A percentile compares a stretch with the other conserved stretches of the same genome.
phyloP scores from a whole-genome alignment of 2,329 filamentous ascomycete species.

The Penicillium nordicum region DNA sequence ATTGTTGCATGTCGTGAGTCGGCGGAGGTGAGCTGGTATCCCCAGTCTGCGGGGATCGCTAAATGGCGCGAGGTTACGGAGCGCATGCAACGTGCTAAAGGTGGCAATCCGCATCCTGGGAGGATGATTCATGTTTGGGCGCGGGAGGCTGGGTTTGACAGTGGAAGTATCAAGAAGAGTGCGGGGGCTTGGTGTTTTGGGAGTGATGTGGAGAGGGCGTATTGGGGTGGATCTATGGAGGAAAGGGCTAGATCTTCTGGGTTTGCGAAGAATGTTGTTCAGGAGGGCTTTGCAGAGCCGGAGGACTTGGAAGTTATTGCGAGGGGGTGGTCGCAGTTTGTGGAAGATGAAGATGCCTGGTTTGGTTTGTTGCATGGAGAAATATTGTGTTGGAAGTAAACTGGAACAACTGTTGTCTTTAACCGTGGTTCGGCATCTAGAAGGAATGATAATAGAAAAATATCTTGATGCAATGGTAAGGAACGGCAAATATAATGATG shows the following conservation, averaged over 20 bases:
- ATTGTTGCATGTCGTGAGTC: constrained; percentile 51
- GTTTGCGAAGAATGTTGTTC: constrained; percentile 28
- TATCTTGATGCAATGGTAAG: not conserved
- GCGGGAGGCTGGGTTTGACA: constrained; percentile 33
- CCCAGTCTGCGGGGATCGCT: constrained; percentile 26
- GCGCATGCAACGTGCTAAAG: constrained; percentile 22
- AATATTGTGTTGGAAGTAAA: constrained; percentile 36
- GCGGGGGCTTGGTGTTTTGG: constrained; percentile 39
- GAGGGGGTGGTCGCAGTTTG: constrained; percentile 35
- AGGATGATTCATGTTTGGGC: constrained; percentile 36
- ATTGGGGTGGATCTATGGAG: constrained; percentile 38
- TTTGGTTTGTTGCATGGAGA: constrained; percentile 39
- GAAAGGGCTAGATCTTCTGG: constrained; percentile 28
- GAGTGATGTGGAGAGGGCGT: constrained; percentile 29
- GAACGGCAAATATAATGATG: not conserved
- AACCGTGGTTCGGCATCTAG: too few relatives aligned
- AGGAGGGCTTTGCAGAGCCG: constrained; percentile 30
- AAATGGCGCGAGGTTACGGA: constrained; percentile 25
- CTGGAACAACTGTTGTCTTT: not conserved
- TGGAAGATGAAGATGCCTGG: constrained; percentile 35
- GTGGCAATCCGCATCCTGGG: constrained; percentile 30
- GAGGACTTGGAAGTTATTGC: constrained; percentile 34
- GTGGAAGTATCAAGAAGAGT: constrained; percentile 23
- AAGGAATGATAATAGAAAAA: not conserved
- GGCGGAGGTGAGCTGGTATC: constrained; percentile 34